These are phyloP conservation scores for Blastobotrys terrestris DNA, from an alignment of 805 yeast genomes.

Conservation along the genomic window DNA sequence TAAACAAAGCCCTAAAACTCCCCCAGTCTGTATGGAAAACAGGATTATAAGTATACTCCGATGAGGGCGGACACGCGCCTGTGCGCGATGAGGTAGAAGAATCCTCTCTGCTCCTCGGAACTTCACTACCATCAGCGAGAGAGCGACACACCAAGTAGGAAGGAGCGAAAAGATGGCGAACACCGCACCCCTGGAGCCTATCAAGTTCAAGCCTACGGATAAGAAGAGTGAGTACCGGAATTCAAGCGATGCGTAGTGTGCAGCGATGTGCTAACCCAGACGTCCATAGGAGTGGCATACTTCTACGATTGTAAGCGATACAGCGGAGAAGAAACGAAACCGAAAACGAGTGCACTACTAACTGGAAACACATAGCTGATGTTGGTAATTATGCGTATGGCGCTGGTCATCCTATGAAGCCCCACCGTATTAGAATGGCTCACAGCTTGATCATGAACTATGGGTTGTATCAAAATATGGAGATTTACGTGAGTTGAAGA, in stretches of 20 bases:
- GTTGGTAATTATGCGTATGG: constrained; percentile 98
- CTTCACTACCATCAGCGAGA: neutral
- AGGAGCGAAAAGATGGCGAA: neutral
- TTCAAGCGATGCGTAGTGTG: no score
- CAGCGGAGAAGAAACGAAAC: neutral
- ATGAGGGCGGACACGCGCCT: no score
- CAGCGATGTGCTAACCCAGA: neutral
- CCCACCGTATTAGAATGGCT: constrained; percentile 98
- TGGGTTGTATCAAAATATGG: constrained; percentile 95
- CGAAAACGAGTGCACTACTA: constrained; percentile 8
- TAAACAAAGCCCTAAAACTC: no score
- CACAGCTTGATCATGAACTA: constrained; percentile 95
- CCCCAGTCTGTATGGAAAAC: no score
- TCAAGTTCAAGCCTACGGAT: constrained; percentile 49
- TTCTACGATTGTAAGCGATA: constrained; percentile 55
- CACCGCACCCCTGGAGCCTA: constrained; percentile 53
- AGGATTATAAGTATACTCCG: no score
- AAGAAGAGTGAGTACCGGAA: constrained; percentile 43
- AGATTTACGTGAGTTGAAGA: constrained; percentile 57
- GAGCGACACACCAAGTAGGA: neutral
- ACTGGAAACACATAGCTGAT: constrained; percentile 44
- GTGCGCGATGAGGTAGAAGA: neutral
- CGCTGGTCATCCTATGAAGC: constrained; percentile 98
- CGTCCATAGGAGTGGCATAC: constrained; percentile 65
- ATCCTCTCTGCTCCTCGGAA: no score